A percentile compares a stretch with the other conserved stretches of the same genome.
phyloP scores from a whole-genome alignment of 2,329 filamentous ascomycete genomes.

The Talaromyces amestolkiae region DNA sequence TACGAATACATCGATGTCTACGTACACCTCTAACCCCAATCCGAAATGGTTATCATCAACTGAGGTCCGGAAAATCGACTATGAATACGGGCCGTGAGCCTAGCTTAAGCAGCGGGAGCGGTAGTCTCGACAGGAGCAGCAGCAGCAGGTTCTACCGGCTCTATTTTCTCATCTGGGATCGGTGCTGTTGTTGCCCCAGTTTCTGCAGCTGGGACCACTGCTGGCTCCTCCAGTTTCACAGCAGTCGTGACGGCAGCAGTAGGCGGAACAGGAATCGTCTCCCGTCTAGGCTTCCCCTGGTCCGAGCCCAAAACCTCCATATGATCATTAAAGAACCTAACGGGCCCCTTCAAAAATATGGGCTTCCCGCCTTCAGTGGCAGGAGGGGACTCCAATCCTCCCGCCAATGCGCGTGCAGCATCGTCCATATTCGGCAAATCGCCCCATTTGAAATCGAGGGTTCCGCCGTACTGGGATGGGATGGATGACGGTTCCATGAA shows the following conservation, averaged over 20 bases:
- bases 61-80: background rate
- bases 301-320: slow-evolving; percentile 36
- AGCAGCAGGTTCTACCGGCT: background rate
- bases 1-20: background rate
- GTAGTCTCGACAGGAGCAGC: background rate
- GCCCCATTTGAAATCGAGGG: slow-evolving; percentile 79
- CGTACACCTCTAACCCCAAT: background rate
- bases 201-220: background rate
- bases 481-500: slow-evolving; percentile 84
- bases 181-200: background rate
- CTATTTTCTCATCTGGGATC: slow-evolving; percentile 14
- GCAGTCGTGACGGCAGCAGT: too few species aligned
- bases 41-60: background rate
- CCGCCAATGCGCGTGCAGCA: slow-evolving; percentile 34
- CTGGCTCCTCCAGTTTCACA: background rate
- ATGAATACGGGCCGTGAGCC: background rate
- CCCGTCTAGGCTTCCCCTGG: slow-evolving; percentile 33
- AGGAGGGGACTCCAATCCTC: slow-evolving; percentile 30
- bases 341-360: slow-evolving; percentile 34
- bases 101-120: slow-evolving; percentile 2
- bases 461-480: slow-evolving; percentile 84
- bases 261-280: slow-evolving; percentile 27
- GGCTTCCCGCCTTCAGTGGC: slow-evolving; percentile 28
- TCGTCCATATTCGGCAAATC: slow-evolving; percentile 70
- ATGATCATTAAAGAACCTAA: slow-evolving; percentile 35